phyloP scores from a whole-genome alignment of 1,284 basidiomycete species.

The Sanghuangporus sanghuang region DNA sequence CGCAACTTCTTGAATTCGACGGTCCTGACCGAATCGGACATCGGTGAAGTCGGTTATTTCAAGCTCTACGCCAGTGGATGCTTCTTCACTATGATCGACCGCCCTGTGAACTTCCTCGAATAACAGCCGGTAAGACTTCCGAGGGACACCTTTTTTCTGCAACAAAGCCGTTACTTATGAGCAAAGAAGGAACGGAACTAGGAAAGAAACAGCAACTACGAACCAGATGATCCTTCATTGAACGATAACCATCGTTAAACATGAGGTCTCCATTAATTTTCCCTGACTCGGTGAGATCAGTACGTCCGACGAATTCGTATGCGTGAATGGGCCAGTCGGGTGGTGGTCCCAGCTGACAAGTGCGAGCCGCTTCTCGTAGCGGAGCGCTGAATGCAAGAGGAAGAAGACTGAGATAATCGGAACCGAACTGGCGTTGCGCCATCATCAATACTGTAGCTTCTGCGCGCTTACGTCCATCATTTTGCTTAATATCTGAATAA shows the following conservation, averaged over 20 bases:
- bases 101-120: conserved; percentile 44
- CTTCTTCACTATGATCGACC: conserved; percentile 48
- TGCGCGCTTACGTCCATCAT: conserved; percentile 54
- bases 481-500: conserved; percentile 46
- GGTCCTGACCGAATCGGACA: conserved; percentile 83
- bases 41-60: conserved; percentile 69
- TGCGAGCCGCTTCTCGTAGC: conserved; percentile 75
- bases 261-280: conserved; percentile 37
- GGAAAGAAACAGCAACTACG: conserved; percentile 22
- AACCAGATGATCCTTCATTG: conserved; percentile 57
- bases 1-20: conserved; percentile 81
- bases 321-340: conserved; percentile 65
- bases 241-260: conserved; percentile 47
- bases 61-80: conserved; percentile 64
- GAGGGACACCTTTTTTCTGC: conserved; percentile 39
- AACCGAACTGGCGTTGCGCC: conserved; percentile 45
- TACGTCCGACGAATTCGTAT: conserved; percentile 74
- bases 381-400: conserved; percentile 77
- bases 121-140: conserved; percentile 47
- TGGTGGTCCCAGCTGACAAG: conserved; percentile 75
- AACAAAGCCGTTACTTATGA: not conserved
- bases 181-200: not conserved
- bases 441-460: conserved; percentile 60
- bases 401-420: conserved; percentile 46
- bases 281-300: conserved; percentile 69